Conservation (phyloP, 1,284 basidiomycete species). For the Ceratobasidium sp. region DNA sequence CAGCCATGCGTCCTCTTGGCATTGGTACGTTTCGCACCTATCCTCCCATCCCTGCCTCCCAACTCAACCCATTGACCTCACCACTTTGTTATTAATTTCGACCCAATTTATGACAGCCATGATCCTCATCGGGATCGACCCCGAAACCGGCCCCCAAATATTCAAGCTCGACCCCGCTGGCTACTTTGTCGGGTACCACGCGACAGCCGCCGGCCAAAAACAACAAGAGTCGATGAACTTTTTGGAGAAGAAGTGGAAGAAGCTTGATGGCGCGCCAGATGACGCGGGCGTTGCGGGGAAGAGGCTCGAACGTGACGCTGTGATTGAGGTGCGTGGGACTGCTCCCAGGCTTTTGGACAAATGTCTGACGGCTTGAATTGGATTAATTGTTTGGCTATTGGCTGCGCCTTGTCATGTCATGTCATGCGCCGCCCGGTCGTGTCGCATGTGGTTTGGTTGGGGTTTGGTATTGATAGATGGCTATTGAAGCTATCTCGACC, state of each 20-base stretch:
- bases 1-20: constrained; percentile 96
- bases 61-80: constrained; percentile 16
- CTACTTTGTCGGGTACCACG: constrained; percentile 98
- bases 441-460: too few relatives aligned
- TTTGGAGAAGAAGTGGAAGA: constrained; percentile 99
- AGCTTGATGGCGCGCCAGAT: constrained; percentile 81
- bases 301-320: constrained; percentile 70
- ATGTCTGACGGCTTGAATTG: not conserved
- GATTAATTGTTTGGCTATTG: too few relatives aligned
- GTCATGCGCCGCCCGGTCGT: too few relatives aligned
- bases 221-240: constrained; percentile 99
- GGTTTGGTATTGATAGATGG: constrained; percentile 68
- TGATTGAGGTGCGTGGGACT: constrained; percentile 76
- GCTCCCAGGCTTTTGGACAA: constrained; percentile 17
- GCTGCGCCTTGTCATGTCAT: too few relatives aligned
- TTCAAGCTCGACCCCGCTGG: constrained; percentile 99
- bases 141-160: constrained; percentile 90
- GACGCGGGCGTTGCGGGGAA: constrained; percentile 76
- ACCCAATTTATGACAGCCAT: constrained; percentile 68
- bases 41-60: constrained; percentile 21
- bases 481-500: constrained; percentile 93
- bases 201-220: constrained; percentile 95
- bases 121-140: constrained; percentile 94
- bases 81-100: not conserved
- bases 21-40: constrained; percentile 71